Evolutionary conservation across 2,329 filamentous ascomycete genomes (phyloP), one percentile per base, ranked within the genome.

Genomic region (Nannizzia gypsea): DNA sequence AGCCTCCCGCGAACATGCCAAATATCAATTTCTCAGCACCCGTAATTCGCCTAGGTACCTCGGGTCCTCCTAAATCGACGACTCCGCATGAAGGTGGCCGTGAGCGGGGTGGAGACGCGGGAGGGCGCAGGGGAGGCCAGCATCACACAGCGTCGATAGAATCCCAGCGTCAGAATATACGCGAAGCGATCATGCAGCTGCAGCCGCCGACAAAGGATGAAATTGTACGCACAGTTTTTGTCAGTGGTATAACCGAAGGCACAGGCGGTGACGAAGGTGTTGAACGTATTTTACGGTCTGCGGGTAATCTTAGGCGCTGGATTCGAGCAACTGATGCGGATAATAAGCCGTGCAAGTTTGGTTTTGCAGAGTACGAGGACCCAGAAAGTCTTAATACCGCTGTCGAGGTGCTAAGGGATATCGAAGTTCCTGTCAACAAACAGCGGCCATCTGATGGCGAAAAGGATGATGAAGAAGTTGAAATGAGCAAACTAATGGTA

Each of bases 11-110:
- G 57, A 96, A 93, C 71, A 89, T 96, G 81, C 90, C 92, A 57
- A 95, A 95, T 72, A 96, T 99, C 79, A 96, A 99, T 78, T 96
- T 97, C 78, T 95, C 89, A 69, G 93, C 93, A 38, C 91, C 92
- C 60, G 90, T 97, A 62, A 97, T 99, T 70, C 88, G 93, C 59
- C 82, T 99, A 52, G 93, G 92, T 46, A 92, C 90, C 1, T 82
- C 86, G 3, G 82, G 77, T 20, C 73, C 84, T 2, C 74, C 81
- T n/a, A 89, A 89, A 69, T 78, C 85, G 26, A 69, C 73, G 38
- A 75, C 74, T 56, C 72, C 68, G 34, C 60, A 67, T 17, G 74
- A 76, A 40, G 71, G 72, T 52, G 73, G 72, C 59, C 61, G 79
- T 78, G 65, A 75, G 78, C 69, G 74, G 63, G 72, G 73, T 38